These are phyloP conservation scores for Pythium graminicola DNA, from an alignment of 352 stramenopile species.

Conservation along the genomic window DNA sequence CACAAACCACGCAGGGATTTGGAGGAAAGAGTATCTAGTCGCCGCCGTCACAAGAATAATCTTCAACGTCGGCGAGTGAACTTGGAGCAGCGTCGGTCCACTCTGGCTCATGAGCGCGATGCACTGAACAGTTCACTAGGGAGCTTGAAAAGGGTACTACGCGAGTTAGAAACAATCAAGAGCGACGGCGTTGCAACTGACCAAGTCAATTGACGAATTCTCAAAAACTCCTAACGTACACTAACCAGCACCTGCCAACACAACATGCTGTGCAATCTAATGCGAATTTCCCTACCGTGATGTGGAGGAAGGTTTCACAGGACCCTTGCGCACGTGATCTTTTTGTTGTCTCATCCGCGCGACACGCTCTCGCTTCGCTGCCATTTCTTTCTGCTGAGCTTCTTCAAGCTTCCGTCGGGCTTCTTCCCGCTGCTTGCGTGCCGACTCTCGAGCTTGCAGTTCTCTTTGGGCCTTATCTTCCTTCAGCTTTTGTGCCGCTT, in stretches of 20 bases:
- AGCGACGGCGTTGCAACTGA: background rate
- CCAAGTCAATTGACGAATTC: background rate
- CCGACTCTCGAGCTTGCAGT: slow-evolving; percentile 48
- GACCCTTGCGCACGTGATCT: slow-evolving; percentile 15
- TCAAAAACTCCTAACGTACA: slow-evolving; percentile 7
- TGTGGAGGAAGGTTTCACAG: background rate
- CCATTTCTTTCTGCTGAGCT: slow-evolving; percentile 56
- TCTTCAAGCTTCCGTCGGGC: slow-evolving; percentile 55
- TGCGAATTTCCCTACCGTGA: slow-evolving; percentile 1
- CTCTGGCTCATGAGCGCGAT: slow-evolving; percentile 29
- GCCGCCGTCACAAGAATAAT: background rate
- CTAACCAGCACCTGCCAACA: background rate
- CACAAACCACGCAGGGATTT: slow-evolving; percentile 26
- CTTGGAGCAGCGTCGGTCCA: slow-evolving; percentile 17
- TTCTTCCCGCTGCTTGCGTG: slow-evolving; percentile 60
- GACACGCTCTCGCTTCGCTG: slow-evolving; percentile 62
- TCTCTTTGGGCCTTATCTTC: slow-evolving; percentile 66
- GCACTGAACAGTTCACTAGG: slow-evolving; percentile 32
- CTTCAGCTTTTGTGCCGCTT: slow-evolving; percentile 57
- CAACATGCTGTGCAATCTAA: background rate
- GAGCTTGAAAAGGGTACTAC: slow-evolving; percentile 35
- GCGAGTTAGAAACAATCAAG: slow-evolving; percentile 30
- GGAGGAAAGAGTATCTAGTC: background rate
- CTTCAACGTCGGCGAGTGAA: background rate
- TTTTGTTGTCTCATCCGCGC: slow-evolving; percentile 50